Conservation (phyloP, 140 eudicot species). For the Senecio squalidus region DNA sequence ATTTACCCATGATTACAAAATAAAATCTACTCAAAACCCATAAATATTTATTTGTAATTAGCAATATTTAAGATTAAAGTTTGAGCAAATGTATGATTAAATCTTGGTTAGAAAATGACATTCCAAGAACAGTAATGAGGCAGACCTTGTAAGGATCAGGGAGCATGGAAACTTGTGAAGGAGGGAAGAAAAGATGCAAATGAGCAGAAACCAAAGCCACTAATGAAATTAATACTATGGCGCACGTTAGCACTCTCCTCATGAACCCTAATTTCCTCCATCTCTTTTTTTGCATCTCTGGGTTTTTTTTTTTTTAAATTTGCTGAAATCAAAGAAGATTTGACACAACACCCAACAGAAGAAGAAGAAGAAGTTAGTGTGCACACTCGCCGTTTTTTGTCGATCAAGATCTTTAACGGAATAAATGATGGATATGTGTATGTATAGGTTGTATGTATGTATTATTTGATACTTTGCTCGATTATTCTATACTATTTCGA, state of each 20-base stretch:
- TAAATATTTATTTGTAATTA: not conserved
- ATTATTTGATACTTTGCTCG: slow-evolving; percentile 4
- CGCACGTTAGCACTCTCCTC: slow-evolving; percentile 73
- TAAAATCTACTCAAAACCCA: not conserved
- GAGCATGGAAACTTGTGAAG: slow-evolving; percentile 51
- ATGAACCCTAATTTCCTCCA: slow-evolving; percentile 55
- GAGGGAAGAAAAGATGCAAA: slow-evolving; percentile 47
- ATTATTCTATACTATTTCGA: slow-evolving; percentile 15
- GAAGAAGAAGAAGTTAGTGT: slow-evolving; percentile 14
- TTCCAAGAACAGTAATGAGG: slow-evolving; percentile 15
- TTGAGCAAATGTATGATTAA: too few species aligned
- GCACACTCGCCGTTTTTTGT: slow-evolving; percentile 12
- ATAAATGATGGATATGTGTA: slow-evolving; percentile 9
- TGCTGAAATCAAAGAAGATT: slow-evolving; percentile 12
- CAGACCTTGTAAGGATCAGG: slow-evolving; percentile 54
- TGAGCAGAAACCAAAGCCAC: slow-evolving; percentile 70
- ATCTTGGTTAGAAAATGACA: slow-evolving; percentile 6
- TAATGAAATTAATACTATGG: slow-evolving; percentile 53
- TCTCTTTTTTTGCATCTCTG: slow-evolving; percentile 51
- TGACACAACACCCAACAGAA: not conserved
- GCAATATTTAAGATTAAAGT: too few species aligned
- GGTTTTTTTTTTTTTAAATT: slow-evolving; percentile 16
- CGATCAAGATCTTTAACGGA: slow-evolving; percentile 38
- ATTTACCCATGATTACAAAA: not conserved
- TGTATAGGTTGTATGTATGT: slow-evolving; percentile 2